Evolutionary conservation across 768 basidiomycete species (phyloP).

Genomic region (Cyclocybe aegerita): DNA sequence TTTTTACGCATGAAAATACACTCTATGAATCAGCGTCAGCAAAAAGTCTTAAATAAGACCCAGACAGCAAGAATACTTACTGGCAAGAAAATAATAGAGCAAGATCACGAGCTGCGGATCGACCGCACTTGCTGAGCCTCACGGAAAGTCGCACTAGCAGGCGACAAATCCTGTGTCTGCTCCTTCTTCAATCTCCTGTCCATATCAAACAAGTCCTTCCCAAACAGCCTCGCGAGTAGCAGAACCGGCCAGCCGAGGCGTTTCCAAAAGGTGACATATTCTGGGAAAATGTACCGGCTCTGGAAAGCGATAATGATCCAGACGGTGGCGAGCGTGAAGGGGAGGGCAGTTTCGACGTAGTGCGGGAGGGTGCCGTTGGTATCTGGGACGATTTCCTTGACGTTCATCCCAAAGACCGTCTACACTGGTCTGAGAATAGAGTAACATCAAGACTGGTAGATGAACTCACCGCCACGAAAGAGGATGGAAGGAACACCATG

Average conservation of each 20-base stretch:
- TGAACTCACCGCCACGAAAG: slow-evolving; percentile 33
- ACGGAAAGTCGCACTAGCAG: too few species aligned
- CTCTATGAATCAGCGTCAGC: too few species aligned
- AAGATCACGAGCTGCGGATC: too few species aligned
- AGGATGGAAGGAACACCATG: slow-evolving; percentile 51
- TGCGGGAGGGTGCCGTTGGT: slow-evolving; percentile 37
- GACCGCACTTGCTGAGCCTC: too few species aligned
- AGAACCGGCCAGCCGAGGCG: slow-evolving; percentile 35
- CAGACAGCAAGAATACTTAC: too few species aligned
- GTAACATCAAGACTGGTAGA: neutral
- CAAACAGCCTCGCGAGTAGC: slow-evolving; percentile 3
- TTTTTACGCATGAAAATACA: too few species aligned
- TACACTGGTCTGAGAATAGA: slow-evolving; percentile 8
- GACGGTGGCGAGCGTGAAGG: slow-evolving; percentile 44
- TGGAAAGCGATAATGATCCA: slow-evolving; percentile 59
- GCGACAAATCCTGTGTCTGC: too few species aligned
- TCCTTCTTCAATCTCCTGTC: slow-evolving; percentile 1
- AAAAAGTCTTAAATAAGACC: too few species aligned
- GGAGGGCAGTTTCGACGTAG: slow-evolving; percentile 41
- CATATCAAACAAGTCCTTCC: slow-evolving; percentile 3
- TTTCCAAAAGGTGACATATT: slow-evolving; percentile 20
- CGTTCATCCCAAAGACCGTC: slow-evolving; percentile 38
- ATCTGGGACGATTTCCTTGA: slow-evolving; percentile 32
- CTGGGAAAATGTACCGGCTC: slow-evolving; percentile 33
- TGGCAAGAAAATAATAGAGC: too few species aligned